phyloP scores from a whole-genome alignment of 2,329 filamentous ascomycete genomes.

The Diaporthe aspalathi region DNA sequence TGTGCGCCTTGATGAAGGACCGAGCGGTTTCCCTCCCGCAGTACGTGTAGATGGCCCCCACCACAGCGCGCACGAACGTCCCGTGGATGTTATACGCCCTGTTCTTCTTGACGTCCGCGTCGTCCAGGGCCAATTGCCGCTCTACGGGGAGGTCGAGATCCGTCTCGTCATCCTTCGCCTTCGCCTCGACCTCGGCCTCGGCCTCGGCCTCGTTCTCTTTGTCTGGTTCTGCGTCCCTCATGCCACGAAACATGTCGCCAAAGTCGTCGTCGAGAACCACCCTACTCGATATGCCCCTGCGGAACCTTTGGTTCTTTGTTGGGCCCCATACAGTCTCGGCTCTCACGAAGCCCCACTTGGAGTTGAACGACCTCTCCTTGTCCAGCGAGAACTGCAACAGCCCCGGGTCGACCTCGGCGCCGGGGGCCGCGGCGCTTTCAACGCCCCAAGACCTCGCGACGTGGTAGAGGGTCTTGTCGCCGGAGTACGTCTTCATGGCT shows the following conservation, averaged over 20 bases:
- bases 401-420: conserved; percentile 91
- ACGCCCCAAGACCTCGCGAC: conserved; percentile 92
- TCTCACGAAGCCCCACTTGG: conserved; percentile 63
- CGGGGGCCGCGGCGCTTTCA: conserved; percentile 86
- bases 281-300: conserved; percentile 79
- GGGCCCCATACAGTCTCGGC: conserved; percentile 56
- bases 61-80: conserved; percentile 83
- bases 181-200: conserved; percentile 40
- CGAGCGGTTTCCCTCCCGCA: conserved; percentile 82
- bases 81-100: conserved; percentile 57
- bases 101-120: conserved; percentile 44
- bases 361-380: conserved; percentile 57
- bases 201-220: conserved; percentile 41
- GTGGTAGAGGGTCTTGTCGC: conserved; percentile 77
- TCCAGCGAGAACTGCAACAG: conserved; percentile 81
- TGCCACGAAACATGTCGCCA: conserved; percentile 67
- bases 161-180: conserved; percentile 43
- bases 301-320: conserved; percentile 63
- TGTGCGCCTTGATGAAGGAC: conserved; percentile 84
- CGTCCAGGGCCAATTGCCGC: conserved; percentile 41
- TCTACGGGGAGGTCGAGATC: conserved; percentile 38
- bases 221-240: conserved; percentile 37
- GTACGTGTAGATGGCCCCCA: conserved; percentile 89
- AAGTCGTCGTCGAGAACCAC: conserved; percentile 88
- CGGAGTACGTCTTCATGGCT: conserved; percentile 85